Evolutionary conservation across 495 filamentous ascomycete genomes (phyloP).

Genomic region (Aspergillus cavernicola): DNA sequence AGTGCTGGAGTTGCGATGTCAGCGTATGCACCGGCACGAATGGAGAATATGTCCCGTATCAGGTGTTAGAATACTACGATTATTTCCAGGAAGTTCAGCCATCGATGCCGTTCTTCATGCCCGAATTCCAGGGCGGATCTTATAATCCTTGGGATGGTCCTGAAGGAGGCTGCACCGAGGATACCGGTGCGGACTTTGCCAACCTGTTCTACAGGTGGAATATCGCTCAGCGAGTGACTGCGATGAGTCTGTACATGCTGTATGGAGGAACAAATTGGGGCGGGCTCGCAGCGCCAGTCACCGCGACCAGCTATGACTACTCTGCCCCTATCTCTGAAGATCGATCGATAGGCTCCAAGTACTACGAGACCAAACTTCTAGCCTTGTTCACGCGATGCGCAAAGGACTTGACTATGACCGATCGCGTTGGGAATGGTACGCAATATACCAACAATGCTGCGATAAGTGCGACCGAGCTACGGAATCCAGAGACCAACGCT

Average conservation of each 20-base stretch:
- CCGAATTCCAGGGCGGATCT: slow-evolving; percentile 62
- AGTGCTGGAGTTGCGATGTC: slow-evolving; percentile 58
- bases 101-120: slow-evolving; percentile 54
- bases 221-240: slow-evolving; percentile 51
- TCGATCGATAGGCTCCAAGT: slow-evolving; percentile 54
- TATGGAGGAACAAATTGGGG: slow-evolving; percentile 61
- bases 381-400: slow-evolving; percentile 53
- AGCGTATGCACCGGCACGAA: slow-evolving; percentile 55
- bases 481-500: slow-evolving; percentile 52
- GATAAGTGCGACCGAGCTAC: slow-evolving; percentile 47
- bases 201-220: slow-evolving; percentile 59
- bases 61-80: slow-evolving; percentile 49
- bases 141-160: slow-evolving; percentile 62
- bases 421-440: slow-evolving; percentile 55
- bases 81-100: slow-evolving; percentile 51
- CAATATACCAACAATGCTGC: slow-evolving; percentile 48
- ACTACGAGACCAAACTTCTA: slow-evolving; percentile 57
- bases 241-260: slow-evolving; percentile 56
- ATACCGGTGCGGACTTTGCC: slow-evolving; percentile 49
- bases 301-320: slow-evolving; percentile 57
- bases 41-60: slow-evolving; percentile 51
- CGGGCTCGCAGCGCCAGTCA: slow-evolving; percentile 42
- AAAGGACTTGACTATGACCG: slow-evolving; percentile 48
- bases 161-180: slow-evolving; percentile 46
- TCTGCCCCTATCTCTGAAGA: slow-evolving; percentile 57